phyloP scores from a whole-genome alignment of 1,284 basidiomycete species.

The Naganishia liquefaciens region DNA sequence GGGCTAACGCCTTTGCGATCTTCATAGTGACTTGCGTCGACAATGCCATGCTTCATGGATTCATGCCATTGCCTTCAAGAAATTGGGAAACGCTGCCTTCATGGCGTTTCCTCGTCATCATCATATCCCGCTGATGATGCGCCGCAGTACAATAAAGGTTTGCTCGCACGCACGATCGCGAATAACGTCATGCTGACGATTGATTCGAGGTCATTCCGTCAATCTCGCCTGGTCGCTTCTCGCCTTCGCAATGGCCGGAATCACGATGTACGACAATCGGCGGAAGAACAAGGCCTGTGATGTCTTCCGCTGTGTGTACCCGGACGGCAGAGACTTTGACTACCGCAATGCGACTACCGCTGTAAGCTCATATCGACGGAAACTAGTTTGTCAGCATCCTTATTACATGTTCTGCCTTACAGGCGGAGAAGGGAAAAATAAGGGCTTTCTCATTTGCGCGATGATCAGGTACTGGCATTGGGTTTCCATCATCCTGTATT shows the following conservation, averaged over 20 bases:
- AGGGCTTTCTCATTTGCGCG: background rate
- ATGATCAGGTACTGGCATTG: slow-evolving; percentile 13
- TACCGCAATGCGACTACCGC: slow-evolving; percentile 4
- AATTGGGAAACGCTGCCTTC: background rate
- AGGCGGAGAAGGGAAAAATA: slow-evolving; percentile 17
- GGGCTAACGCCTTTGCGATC: background rate
- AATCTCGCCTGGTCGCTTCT: slow-evolving; percentile 1
- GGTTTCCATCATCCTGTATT: slow-evolving; percentile 8
- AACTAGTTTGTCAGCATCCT: background rate
- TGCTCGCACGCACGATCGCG: background rate
- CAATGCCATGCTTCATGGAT: background rate
- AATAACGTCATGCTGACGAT: background rate
- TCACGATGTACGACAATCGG: slow-evolving; percentile 7
- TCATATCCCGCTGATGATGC: background rate
- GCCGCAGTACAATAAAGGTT: slow-evolving; percentile 5
- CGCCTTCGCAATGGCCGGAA: background rate
- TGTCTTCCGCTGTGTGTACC: slow-evolving; percentile 4
- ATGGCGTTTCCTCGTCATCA: background rate
- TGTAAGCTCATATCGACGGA: background rate
- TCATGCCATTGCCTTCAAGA: background rate
- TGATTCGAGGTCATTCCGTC: background rate
- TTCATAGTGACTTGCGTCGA: background rate
- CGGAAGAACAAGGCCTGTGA: slow-evolving; percentile 7
- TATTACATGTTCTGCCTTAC: background rate
- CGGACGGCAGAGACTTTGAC: slow-evolving; percentile 9